phyloP scores from a whole-genome alignment of 1,139 yeast species.

The Pichia sp. region DNA sequence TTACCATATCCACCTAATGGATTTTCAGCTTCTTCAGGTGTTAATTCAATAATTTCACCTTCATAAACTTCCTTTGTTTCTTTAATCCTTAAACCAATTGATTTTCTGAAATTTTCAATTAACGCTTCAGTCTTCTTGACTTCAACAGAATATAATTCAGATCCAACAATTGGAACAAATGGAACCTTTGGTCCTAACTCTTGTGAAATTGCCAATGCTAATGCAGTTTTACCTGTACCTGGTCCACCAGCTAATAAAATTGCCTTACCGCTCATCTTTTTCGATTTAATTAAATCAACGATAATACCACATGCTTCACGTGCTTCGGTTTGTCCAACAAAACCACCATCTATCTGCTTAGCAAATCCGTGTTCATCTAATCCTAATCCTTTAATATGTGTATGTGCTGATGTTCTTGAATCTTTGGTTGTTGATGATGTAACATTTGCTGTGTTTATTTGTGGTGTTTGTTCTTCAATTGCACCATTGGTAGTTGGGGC shows the following conservation, averaged over 20 bases:
- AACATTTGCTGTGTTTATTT: slow-evolving; percentile 19
- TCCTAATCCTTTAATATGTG: slow-evolving; percentile 94
- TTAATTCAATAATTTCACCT: slow-evolving; percentile 94
- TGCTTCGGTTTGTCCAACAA: slow-evolving; percentile 91
- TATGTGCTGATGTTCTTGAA: slow-evolving; percentile 90
- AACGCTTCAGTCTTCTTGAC: slow-evolving; percentile 94
- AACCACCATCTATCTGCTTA: slow-evolving; percentile 82
- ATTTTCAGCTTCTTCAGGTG: slow-evolving; percentile 95
- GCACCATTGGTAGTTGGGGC: slow-evolving; percentile 24
- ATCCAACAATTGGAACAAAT: slow-evolving; percentile 94
- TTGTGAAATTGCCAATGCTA: slow-evolving; percentile 92
- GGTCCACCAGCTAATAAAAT: slow-evolving; percentile 94
- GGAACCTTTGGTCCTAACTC: slow-evolving; percentile 98
- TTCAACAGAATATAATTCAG: slow-evolving; percentile 93
- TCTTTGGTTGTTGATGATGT: slow-evolving; percentile 31
- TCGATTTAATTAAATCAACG: slow-evolving; percentile 88
- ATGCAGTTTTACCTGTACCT: slow-evolving; percentile 96
- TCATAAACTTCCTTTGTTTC: slow-evolving; percentile 98
- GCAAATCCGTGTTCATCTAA: slow-evolving; percentile 87
- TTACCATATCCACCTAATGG: slow-evolving; percentile 98
- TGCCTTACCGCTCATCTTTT: slow-evolving; percentile 95
- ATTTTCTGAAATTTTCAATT: slow-evolving; percentile 96
- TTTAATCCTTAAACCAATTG: slow-evolving; percentile 91
- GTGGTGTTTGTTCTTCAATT: slow-evolving; percentile 3
- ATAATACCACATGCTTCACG: slow-evolving; percentile 96